Evolutionary conservation across 2,329 filamentous ascomycete genomes (phyloP), one percentile per base, ranked within the genome.

Genomic region (Cytospora paraplurivora): DNA sequence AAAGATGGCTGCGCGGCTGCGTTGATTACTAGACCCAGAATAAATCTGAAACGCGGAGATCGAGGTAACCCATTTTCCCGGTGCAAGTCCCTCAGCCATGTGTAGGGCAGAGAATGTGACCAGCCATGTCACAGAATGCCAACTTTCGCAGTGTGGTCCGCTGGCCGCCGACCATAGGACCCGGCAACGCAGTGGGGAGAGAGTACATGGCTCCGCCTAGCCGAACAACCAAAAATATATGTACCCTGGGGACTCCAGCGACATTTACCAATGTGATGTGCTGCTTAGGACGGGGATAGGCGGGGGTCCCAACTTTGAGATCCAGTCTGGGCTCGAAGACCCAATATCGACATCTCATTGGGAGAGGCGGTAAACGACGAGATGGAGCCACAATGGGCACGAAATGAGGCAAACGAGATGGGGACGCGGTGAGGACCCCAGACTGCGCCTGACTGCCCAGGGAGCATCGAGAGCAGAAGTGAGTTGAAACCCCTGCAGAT

Each of bases 1-100:
- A 37, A 54, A 44, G 50, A 57, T 60, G 60, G 41, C 64, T 64
- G 64, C 62, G 64, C 64, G 64, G 65, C 62, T 65, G 62, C 65
- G 49, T 15, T 64, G 55, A 59, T 59, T 59, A 51, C 56, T 56
- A 49, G 56, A 44, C 65, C 58, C 50, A 59, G 51, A 59, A 56
- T 35, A 57, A 60, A 37, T 32, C 59, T 67, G 65, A 67, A 67
- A 67, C 65, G 61, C 59, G 65, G 47, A 55, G 47, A 47, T 33
- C 51, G 57, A 66, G 41, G 62, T 63, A 64, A 60, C 62, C 64
- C 54, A 38, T 59, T 38, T n/a, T 50, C 13, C 47, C 27, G 52
- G 41, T 49, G 50, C 51, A 60, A 60, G 64, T 66, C 64, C 59
- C 56, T 57, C 61, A 57, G 52, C 51, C 49, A 41, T 21, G 34